phyloP scores from a whole-genome alignment of 1,284 basidiomycete genomes.

The Grifola frondosa region DNA sequence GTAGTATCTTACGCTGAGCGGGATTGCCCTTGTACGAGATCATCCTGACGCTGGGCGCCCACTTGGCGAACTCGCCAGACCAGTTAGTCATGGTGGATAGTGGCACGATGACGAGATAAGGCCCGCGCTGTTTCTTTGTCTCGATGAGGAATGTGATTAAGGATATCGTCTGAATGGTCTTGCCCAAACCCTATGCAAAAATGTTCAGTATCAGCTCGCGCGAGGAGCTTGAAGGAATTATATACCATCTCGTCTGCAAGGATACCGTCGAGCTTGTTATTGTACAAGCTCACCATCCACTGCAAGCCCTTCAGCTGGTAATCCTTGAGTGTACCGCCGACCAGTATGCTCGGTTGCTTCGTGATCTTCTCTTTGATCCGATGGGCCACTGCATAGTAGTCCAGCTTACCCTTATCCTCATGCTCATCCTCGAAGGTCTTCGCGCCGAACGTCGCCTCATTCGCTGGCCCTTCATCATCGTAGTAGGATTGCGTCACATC shows the following conservation, averaged over 20 bases:
- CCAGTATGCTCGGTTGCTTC: slow-evolving; percentile 80
- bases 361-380: slow-evolving; percentile 87
- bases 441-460: slow-evolving; percentile 90
- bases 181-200: slow-evolving; percentile 81
- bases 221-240: slow-evolving; percentile 10
- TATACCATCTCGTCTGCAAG: slow-evolving; percentile 96
- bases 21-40: slow-evolving; percentile 96
- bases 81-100: slow-evolving; percentile 99
- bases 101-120: slow-evolving; percentile 97
- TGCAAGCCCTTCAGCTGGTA: slow-evolving; percentile 93
- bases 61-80: slow-evolving; percentile 96
- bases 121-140: slow-evolving; percentile 86
- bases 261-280: slow-evolving; percentile 97
- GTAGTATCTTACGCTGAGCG: slow-evolving; percentile 71
- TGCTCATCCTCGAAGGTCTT: slow-evolving; percentile 49
- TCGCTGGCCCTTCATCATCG: slow-evolving; percentile 71
- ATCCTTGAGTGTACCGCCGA: slow-evolving; percentile 87
- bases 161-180: slow-evolving; percentile 96
- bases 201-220: neutral
- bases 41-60: slow-evolving; percentile 88
- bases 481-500: slow-evolving; percentile 35
- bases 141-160: slow-evolving; percentile 97
- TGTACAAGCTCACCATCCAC: slow-evolving; percentile 99
- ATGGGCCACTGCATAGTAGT: slow-evolving; percentile 98
- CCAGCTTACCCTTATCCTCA: slow-evolving; percentile 80